These are phyloP conservation scores for Rosa rugosa DNA, from an alignment of 306 rosid species.

Conservation along the genomic window DNA sequence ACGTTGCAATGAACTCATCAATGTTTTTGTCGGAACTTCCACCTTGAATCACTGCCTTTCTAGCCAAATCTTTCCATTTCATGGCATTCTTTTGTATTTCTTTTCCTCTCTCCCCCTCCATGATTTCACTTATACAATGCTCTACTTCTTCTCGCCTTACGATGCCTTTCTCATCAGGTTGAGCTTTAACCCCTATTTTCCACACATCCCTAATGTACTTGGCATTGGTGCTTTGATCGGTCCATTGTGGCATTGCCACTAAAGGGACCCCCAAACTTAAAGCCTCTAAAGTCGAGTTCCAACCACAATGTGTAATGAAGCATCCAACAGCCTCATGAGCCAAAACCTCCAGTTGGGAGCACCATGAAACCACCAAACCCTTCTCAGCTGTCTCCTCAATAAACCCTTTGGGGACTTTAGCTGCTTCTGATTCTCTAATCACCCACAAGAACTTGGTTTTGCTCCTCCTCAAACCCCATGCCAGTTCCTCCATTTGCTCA, in stretches of 20 bases:
- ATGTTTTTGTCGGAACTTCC: background rate
- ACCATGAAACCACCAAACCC: constrained; percentile 20
- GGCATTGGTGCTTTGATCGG: background rate
- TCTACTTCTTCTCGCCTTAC: background rate
- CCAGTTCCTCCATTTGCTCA: constrained; percentile 30
- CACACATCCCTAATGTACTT: background rate
- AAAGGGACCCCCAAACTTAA: background rate
- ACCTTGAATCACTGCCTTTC: no score
- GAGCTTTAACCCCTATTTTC: background rate
- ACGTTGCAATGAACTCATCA: background rate
- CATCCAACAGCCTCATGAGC: constrained; percentile 14
- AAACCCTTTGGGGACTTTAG: constrained; percentile 27
- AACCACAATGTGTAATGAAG: background rate
- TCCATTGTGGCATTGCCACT: background rate
- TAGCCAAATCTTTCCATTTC: background rate
- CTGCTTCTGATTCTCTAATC: constrained; percentile 22
- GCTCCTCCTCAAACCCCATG: constrained; percentile 22
- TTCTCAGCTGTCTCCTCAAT: constrained; percentile 12
- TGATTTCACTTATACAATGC: background rate
- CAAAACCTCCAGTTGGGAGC: constrained; percentile 16
- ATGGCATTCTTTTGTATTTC: background rate
- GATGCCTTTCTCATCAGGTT: background rate
- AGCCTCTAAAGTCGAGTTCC: background rate
- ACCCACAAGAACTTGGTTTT: constrained; percentile 35
- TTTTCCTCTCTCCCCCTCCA: background rate